phyloP scores from a whole-genome alignment of 106 monocot species.

The Vanilla planifolia region DNA sequence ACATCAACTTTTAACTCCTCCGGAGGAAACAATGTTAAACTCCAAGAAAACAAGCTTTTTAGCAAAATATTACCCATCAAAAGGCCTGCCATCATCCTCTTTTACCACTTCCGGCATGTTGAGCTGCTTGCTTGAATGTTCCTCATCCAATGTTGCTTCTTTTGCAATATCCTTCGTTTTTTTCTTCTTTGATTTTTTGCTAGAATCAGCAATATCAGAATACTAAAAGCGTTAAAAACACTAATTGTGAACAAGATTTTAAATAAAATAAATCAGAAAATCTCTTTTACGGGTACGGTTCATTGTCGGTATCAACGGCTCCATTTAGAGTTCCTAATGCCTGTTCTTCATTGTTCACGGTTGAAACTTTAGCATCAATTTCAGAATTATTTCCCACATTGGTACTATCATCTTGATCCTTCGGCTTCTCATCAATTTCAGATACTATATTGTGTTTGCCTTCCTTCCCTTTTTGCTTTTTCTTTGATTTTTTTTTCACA shows the following conservation, averaged over 20 bases:
- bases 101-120: neutral
- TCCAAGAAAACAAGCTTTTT: neutral
- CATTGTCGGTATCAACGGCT: constrained; percentile 9
- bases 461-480: constrained; percentile 34
- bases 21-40: neutral
- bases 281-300: neutral
- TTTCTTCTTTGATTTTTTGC: constrained; percentile 35
- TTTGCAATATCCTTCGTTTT: constrained; percentile 34
- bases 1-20: neutral
- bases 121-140: neutral
- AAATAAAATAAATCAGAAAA: neutral
- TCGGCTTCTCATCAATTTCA: constrained; percentile 18
- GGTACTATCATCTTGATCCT: constrained; percentile 33
- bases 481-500: constrained; percentile 24
- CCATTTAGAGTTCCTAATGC: constrained; percentile 9
- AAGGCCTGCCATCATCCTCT: neutral
- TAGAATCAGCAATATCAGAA: constrained; percentile 11
- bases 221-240: constrained; percentile 2
- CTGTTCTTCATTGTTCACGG: constrained; percentile 4
- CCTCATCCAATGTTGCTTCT: neutral
- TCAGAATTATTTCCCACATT: constrained; percentile 22
- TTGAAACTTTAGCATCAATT: constrained; percentile 2
- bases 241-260: too few relatives aligned
- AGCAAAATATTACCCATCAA: constrained; percentile 5
- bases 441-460: constrained; percentile 6